Base-by-base conservation (phyloP, 2,329 filamentous ascomycete species). In the Calonectria pseudoturangicola region DNA sequence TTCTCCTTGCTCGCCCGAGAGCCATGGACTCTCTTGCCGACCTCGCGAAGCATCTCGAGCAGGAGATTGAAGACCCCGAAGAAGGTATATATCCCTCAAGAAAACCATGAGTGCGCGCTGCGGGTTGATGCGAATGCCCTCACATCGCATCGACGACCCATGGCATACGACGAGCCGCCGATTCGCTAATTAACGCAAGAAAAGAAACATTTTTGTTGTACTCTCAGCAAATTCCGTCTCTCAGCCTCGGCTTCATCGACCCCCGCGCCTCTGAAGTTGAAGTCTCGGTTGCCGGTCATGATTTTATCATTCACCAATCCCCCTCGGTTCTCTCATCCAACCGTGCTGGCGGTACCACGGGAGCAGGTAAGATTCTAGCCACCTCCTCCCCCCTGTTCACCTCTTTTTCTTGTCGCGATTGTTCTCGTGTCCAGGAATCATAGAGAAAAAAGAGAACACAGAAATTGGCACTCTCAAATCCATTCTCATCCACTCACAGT, bases 171-270 rank as follows among this genome's bases (percentile, higher is more conserved):
- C 15, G 3, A 21, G 30, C 21, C 2, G 8, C 9, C n/a, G 18
- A 41, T 7, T 60, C 36, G 15, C 54, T 60, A 18, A 60, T 18
- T 10, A 18, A 16, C 27, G 16, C 33, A 28, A 58, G 12, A 1
- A 58, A 25, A 98, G 96, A 98, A 86, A 94, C 95, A 5, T 98
- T 98, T 81, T 85, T 96, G 45, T 89, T 98, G 68, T 98, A 98
- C 87, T 93, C 95, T 51, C 92, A 93, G 81, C 86, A 91, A 21
- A 90, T 95, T 30, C 92, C 93, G 0, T 93, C 93, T 15, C 91
- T 92, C 68, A 92, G 95, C 78, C 92, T 98, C 12, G 97, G 96
- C 80, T 97, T 98, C 84, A 86, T 98, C 75, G 93, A 98, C 82
- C 87, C 93, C 18, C 91, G 90, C 75, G 92, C 94, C 12, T 82